Conservation (phyloP, 2,329 filamentous ascomycete genomes). For the Pseudogymnoascus sp. region DNA sequence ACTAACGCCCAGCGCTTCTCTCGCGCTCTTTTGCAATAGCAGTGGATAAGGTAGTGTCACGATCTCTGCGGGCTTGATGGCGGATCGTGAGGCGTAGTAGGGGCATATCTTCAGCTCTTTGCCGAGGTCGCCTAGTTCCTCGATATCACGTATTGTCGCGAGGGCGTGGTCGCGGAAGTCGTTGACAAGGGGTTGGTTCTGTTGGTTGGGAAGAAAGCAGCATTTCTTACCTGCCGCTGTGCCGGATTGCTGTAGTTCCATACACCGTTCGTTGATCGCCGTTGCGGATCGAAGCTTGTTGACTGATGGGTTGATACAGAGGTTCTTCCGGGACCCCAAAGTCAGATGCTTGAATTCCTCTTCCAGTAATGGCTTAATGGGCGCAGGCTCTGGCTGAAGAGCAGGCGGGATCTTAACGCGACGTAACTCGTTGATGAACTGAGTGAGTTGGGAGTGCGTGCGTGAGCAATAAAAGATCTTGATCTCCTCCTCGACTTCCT, state of each 20-base stretch:
- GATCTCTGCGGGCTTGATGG: constrained; percentile 78
- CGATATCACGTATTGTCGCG: constrained; percentile 83
- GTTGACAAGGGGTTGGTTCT: constrained; percentile 61
- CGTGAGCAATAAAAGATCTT: constrained; percentile 67
- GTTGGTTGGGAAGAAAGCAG: constrained; percentile 67
- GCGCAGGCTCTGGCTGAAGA: constrained; percentile 32
- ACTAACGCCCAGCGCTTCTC: constrained; percentile 79
- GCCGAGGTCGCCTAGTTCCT: constrained; percentile 75
- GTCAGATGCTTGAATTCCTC: constrained; percentile 60
- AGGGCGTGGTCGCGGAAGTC: constrained; percentile 80
- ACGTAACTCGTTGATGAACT: constrained; percentile 60
- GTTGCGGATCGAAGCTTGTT: constrained; percentile 58
- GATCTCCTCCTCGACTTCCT: constrained; percentile 46
- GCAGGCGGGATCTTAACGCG: constrained; percentile 55
- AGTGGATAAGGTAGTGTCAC: constrained; percentile 89
- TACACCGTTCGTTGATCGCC: constrained; percentile 87
- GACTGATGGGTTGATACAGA: constrained; percentile 82
- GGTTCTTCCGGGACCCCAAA: constrained; percentile 60
- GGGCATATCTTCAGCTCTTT: constrained; percentile 76
- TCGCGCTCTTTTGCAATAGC: constrained; percentile 74
- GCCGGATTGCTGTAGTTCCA: constrained; percentile 76
- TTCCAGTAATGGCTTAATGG: constrained; percentile 26
- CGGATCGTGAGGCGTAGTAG: constrained; percentile 87
- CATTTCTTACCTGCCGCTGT: constrained; percentile 58
- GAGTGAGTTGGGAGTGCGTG: constrained; percentile 64